A percentile compares a stretch with the other conserved stretches of the same genome.
These are phyloP conservation scores for Aureobasidium sp. DNA, from an alignment of 2,329 filamentous ascomycete genomes.

Conservation along the genomic window DNA sequence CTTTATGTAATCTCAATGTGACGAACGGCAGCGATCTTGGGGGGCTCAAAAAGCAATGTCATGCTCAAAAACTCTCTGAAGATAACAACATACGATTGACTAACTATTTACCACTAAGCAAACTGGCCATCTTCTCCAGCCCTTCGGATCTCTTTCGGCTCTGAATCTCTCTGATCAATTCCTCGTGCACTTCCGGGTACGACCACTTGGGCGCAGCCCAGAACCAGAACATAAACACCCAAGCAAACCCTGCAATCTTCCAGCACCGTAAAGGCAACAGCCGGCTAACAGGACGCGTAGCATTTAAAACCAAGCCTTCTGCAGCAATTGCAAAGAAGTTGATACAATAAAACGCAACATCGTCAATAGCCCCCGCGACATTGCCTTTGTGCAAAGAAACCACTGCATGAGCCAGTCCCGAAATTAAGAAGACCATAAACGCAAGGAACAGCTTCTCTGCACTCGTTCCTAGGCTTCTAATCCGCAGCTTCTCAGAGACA, in stretches of 20 bases:
- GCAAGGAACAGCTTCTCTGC: background rate
- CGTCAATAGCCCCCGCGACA: background rate
- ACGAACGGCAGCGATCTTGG: too few relatives aligned
- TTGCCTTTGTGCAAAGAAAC: background rate
- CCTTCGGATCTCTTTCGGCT: background rate
- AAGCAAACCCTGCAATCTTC: background rate
- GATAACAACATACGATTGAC: background rate
- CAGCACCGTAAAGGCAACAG: background rate
- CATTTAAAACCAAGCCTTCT: background rate
- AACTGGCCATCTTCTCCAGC: background rate
- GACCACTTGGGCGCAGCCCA: constrained; percentile 4
- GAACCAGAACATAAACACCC: constrained; percentile 5
- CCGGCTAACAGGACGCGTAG: background rate
- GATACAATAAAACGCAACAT: background rate
- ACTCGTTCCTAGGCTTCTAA: background rate
- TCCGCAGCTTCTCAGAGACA: background rate
- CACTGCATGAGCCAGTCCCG: background rate
- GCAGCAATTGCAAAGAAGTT: background rate
- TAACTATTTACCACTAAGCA: background rate
- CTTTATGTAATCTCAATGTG: too few relatives aligned
- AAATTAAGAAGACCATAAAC: background rate
- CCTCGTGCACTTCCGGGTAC: background rate
- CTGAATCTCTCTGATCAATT: background rate
- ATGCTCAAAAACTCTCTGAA: background rate
- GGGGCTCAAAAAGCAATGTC: too few relatives aligned